Conservation (phyloP, 2,329 filamentous ascomycete genomes). For the Neonectria faginata region DNA sequence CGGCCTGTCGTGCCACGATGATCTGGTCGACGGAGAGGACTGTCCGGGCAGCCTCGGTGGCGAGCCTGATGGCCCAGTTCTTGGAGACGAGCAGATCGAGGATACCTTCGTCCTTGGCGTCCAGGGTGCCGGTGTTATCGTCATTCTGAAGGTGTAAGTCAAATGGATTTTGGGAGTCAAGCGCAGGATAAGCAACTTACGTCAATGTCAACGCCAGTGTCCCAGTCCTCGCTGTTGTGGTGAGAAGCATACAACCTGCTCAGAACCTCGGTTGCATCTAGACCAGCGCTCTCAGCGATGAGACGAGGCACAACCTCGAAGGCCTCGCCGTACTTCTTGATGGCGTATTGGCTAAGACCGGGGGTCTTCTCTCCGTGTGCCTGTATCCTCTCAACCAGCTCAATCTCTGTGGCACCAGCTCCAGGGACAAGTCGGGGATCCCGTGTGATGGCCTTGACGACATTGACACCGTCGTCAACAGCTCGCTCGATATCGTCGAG, state of each 20-base stretch:
- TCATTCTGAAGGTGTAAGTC: constrained; percentile 68
- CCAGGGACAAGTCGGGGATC: constrained; percentile 92
- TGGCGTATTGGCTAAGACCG: constrained; percentile 93
- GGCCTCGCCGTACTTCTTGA: constrained; percentile 96
- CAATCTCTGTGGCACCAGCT: constrained; percentile 93
- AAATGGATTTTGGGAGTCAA: constrained; percentile 38
- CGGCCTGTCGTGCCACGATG: constrained; percentile 96
- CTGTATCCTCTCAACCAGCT: constrained; percentile 92
- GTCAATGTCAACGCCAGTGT: constrained; percentile 94
- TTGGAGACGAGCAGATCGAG: constrained; percentile 93
- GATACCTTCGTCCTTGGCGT: constrained; percentile 89
- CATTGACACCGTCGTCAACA: constrained; percentile 97
- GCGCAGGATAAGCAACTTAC: constrained; percentile 54
- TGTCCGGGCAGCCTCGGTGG: constrained; percentile 93
- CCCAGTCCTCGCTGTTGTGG: constrained; percentile 87
- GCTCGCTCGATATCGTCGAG: constrained; percentile 97
- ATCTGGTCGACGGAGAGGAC: constrained; percentile 98
- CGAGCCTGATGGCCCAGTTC: constrained; percentile 96
- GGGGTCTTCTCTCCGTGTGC: constrained; percentile 92
- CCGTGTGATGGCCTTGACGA: constrained; percentile 97
- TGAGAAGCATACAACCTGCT: constrained; percentile 94
- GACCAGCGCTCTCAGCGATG: constrained; percentile 91
- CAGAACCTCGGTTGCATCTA: constrained; percentile 97
- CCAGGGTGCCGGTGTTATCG: constrained; percentile 82
- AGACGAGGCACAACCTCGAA: constrained; percentile 97